These are phyloP conservation scores for Suhomyces guaymorum DNA, from an alignment of 1,139 yeast genomes.

Conservation along the genomic window DNA sequence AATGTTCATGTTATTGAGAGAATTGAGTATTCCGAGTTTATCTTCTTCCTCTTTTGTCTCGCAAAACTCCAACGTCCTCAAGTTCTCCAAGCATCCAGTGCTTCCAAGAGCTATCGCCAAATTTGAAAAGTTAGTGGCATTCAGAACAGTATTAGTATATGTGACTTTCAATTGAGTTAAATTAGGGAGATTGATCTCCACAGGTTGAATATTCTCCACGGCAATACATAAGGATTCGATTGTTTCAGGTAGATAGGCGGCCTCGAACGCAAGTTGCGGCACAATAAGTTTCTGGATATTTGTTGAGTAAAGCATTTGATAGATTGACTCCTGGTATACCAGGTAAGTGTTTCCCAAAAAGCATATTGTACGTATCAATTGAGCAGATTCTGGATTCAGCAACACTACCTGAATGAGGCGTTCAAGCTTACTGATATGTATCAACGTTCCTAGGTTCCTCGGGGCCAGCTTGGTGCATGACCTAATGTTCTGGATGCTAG, in stretches of 20 bases:
- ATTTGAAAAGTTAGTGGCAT: constrained; percentile 1
- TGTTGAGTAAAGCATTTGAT: not conserved
- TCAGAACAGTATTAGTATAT: constrained; percentile 1
- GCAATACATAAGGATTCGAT: constrained; percentile 2
- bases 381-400: not conserved
- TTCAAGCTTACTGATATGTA: constrained; percentile 13
- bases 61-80: constrained; percentile 8
- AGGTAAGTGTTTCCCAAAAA: not conserved
- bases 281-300: not conserved
- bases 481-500: constrained; percentile 12
- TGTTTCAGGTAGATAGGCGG: not conserved
- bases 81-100: constrained; percentile 1
- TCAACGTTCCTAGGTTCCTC: constrained; percentile 22
- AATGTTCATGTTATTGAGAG: constrained; percentile 11
- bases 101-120: constrained; percentile 8
- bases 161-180: constrained; percentile 6
- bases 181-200: constrained; percentile 4
- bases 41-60: constrained; percentile 7
- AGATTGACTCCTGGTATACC: not conserved
- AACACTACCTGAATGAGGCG: not conserved
- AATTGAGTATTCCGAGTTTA: constrained; percentile 8
- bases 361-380: not conserved
- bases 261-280: not conserved
- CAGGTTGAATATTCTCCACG: constrained; percentile 1
- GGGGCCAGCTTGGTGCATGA: constrained; percentile 12